A percentile compares a stretch with the other conserved stretches of the same genome.
phyloP scores from a whole-genome alignment of 2,329 filamentous ascomycete genomes.

The Botrytis sinoallii region DNA sequence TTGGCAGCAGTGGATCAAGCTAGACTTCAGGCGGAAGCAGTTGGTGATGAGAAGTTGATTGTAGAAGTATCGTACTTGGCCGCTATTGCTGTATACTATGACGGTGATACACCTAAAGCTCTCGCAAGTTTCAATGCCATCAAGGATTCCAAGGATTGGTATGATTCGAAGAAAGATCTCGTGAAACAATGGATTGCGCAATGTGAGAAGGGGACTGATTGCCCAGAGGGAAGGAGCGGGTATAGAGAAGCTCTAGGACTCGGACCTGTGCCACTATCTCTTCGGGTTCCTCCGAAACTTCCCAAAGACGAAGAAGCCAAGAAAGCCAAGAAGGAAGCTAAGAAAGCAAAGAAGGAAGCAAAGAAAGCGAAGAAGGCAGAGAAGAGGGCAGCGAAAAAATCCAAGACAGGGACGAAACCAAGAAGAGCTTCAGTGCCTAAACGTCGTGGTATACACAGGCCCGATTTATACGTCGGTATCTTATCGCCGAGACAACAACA shows the following conservation, averaged over 20 bases:
- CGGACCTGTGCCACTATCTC: neutral
- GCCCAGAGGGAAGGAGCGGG: neutral
- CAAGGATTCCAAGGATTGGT: neutral
- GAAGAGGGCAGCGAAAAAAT: neutral
- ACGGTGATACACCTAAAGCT: neutral
- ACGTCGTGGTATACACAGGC: neutral
- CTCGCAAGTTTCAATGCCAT: neutral
- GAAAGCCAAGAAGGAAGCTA: neutral
- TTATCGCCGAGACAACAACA: neutral
- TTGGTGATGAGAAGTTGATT: neutral
- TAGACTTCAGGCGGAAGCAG: neutral
- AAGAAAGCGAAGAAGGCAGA: neutral
- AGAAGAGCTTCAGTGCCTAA: neutral
- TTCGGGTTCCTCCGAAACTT: neutral
- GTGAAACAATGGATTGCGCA: neutral
- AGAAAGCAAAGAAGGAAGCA: neutral
- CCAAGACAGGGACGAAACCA: neutral
- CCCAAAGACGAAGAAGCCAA: neutral
- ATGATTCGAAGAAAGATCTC: neutral
- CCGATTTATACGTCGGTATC: conserved; percentile 4
- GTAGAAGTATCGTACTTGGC: neutral
- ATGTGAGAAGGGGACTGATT: neutral
- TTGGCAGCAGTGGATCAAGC: neutral
- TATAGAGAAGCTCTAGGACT: conserved; percentile 2
- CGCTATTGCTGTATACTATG: conserved; percentile 1